phyloP scores from a whole-genome alignment of 352 stramenopile species.

The Phytophthora sansomeana region DNA sequence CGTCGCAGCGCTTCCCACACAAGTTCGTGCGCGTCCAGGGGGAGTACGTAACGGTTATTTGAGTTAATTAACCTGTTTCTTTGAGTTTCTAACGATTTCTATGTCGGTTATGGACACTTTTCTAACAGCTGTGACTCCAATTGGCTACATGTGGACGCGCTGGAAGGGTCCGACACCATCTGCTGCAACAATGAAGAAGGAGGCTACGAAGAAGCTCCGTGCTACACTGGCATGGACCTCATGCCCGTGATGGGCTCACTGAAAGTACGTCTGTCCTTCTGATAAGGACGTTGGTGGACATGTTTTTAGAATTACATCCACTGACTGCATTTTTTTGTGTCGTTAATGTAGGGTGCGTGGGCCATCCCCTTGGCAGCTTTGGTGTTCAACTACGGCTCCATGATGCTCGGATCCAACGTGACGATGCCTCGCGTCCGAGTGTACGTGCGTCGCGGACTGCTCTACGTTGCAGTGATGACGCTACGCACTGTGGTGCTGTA shows the following conservation, averaged over 20 bases:
- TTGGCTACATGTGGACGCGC: slow-evolving; percentile 59
- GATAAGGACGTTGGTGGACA: background rate
- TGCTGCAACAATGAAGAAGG: slow-evolving; percentile 58
- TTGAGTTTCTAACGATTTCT: slow-evolving; percentile 16
- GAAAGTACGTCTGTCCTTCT: slow-evolving; percentile 34
- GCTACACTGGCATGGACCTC: slow-evolving; percentile 74
- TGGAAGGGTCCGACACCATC: slow-evolving; percentile 46
- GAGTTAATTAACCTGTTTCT: background rate
- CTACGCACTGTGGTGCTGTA: slow-evolving; percentile 78
- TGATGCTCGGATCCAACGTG: slow-evolving; percentile 66
- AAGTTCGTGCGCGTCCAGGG: slow-evolving; percentile 81
- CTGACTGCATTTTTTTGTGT: slow-evolving; percentile 2
- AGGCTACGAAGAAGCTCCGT: slow-evolving; percentile 45
- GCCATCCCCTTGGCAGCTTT: slow-evolving; percentile 62
- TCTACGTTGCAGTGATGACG: slow-evolving; percentile 73
- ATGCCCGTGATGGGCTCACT: slow-evolving; percentile 55
- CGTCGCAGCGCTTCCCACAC: slow-evolving; percentile 55
- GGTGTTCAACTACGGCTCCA: slow-evolving; percentile 74
- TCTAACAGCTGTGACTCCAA: slow-evolving; percentile 68
- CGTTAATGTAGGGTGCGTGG: slow-evolving; percentile 61
- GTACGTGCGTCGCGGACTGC: slow-evolving; percentile 56
- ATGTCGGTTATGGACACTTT: slow-evolving; percentile 8
- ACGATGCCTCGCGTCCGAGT: slow-evolving; percentile 60
- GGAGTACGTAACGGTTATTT: slow-evolving; percentile 52
- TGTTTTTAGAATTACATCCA: background rate